These are phyloP conservation scores for Trichosporon sp. DNA, from an alignment of 1,284 basidiomycete species.

Conservation along the genomic window DNA sequence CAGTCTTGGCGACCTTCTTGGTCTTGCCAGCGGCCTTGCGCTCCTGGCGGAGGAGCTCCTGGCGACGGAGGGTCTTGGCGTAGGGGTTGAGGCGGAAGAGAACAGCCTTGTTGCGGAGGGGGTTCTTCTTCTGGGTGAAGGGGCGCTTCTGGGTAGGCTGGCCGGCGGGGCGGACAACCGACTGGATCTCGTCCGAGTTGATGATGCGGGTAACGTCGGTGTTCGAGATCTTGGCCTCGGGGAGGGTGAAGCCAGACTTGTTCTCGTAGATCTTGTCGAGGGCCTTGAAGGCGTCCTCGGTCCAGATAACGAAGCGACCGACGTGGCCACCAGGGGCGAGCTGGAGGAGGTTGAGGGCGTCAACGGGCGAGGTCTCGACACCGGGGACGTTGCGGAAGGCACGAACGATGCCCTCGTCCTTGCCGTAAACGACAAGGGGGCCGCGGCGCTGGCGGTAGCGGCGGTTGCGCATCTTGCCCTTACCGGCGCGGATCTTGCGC, in stretches of 20 bases:
- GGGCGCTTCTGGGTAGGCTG: slow-evolving; percentile 59
- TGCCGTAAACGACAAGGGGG: slow-evolving; percentile 94
- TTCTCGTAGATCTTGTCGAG: slow-evolving; percentile 92
- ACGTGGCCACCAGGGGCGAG: slow-evolving; percentile 99
- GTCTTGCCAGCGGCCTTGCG: slow-evolving; percentile 44
- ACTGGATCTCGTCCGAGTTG: slow-evolving; percentile 96
- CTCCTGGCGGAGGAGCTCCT: slow-evolving; percentile 61
- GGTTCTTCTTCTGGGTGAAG: slow-evolving; percentile 99
- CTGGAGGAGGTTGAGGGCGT: slow-evolving; percentile 93
- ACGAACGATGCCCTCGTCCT: slow-evolving; percentile 96
- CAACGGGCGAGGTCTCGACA: slow-evolving; percentile 95
- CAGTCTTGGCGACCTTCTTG: slow-evolving; percentile 47
- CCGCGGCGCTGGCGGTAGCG: slow-evolving; percentile 96
- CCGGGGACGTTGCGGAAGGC: slow-evolving; percentile 99
- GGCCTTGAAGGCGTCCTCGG: slow-evolving; percentile 84
- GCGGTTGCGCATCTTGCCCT: slow-evolving; percentile 97
- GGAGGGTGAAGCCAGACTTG: slow-evolving; percentile 94
- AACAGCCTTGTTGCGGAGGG: slow-evolving; percentile 89
- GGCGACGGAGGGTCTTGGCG: slow-evolving; percentile 85
- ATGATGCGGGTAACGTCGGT: slow-evolving; percentile 96
- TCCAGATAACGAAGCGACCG: slow-evolving; percentile 99
- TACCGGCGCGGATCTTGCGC: slow-evolving; percentile 92
- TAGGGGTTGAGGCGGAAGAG: slow-evolving; percentile 99
- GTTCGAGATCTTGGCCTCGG: slow-evolving; percentile 92
- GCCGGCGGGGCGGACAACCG: slow-evolving; percentile 75